Evolutionary conservation across 1,139 yeast species (phyloP).

Genomic region (Blastobotrys capitulatus): DNA sequence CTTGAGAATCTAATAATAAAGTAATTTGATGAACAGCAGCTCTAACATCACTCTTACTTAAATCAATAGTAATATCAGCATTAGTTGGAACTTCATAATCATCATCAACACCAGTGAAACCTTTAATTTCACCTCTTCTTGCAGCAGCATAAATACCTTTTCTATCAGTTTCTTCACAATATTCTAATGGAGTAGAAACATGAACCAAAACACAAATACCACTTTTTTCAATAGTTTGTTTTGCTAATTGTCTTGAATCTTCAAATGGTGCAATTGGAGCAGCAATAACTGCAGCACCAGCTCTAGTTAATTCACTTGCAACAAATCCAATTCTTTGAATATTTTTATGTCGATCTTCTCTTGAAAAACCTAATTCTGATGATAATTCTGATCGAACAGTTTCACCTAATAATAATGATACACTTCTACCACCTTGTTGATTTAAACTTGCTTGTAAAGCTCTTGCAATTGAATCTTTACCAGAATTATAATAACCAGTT

Average conservation of each 20-base stretch:
- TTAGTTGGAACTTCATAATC: conserved; percentile 44
- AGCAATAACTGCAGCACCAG: conserved; percentile 87
- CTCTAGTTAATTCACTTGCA: conserved; percentile 75
- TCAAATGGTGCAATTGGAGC: conserved; percentile 49
- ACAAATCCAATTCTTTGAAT: conserved; percentile 50
- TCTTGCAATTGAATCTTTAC: conserved; percentile 61
- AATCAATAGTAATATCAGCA: conserved; percentile 51
- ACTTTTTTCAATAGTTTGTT: conserved; percentile 40
- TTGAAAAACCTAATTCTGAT: conserved; percentile 39
- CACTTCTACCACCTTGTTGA: conserved; percentile 86
- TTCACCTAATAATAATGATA: conserved; percentile 56
- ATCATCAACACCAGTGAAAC: conserved; percentile 43
- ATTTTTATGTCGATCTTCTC: conserved; percentile 39
- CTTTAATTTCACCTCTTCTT: conserved; percentile 43
- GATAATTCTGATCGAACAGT: conserved; percentile 43
- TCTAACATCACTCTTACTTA: conserved; percentile 45
- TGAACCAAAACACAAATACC: conserved; percentile 46
- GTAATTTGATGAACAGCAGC: conserved; percentile 69
- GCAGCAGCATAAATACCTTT: conserved; percentile 44
- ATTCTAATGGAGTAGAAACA: conserved; percentile 45
- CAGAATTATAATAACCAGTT: conserved; percentile 53
- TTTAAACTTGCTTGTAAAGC: conserved; percentile 88
- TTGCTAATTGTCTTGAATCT: conserved; percentile 37
- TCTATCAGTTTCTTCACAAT: conserved; percentile 43
- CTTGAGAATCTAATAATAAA: conserved; percentile 68